Conservation (phyloP, 345 rosid genomes). For the Corymbia maculata region DNA sequence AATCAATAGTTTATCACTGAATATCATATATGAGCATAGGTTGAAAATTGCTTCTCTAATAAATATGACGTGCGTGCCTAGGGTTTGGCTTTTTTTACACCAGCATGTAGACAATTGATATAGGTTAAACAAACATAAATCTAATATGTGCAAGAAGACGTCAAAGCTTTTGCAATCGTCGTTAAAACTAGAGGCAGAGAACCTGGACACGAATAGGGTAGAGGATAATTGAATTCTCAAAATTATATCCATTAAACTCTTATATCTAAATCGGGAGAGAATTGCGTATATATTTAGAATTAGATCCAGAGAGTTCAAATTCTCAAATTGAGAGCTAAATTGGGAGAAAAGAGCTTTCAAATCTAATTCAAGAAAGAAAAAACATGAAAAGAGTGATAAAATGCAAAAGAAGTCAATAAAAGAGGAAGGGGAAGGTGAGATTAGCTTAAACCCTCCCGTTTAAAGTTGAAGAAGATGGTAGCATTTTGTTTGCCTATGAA, state of each 20-base stretch:
- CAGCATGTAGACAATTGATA: rapidly evolving
- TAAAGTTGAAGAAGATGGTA: too few species aligned
- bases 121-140: rapidly evolving
- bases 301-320: rapidly evolving
- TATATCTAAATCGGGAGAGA: too few species aligned
- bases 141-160: too few species aligned
- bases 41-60: rapidly evolving
- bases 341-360: not conserved
- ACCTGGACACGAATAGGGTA: rapidly evolving
- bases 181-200: not conserved
- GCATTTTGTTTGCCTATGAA: too few species aligned
- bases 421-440: rapidly evolving
- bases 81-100: rapidly evolving
- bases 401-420: rapidly evolving
- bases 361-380: rapidly evolving
- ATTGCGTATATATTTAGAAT: rapidly evolving
- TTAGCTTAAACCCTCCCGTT: rapidly evolving
- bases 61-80: rapidly evolving
- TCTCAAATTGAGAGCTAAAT: rapidly evolving
- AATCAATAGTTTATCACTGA: rapidly evolving
- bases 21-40: rapidly evolving
- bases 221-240: rapidly evolving
- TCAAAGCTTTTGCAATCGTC: not conserved
- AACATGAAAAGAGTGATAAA: rapidly evolving
- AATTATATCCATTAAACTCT: rapidly evolving